Percentiles rank a stretch among this genome's conserved stretches.
phyloP scores from a whole-genome alignment of 2,329 filamentous ascomycete species.

The Xylariaceae sp. region DNA sequence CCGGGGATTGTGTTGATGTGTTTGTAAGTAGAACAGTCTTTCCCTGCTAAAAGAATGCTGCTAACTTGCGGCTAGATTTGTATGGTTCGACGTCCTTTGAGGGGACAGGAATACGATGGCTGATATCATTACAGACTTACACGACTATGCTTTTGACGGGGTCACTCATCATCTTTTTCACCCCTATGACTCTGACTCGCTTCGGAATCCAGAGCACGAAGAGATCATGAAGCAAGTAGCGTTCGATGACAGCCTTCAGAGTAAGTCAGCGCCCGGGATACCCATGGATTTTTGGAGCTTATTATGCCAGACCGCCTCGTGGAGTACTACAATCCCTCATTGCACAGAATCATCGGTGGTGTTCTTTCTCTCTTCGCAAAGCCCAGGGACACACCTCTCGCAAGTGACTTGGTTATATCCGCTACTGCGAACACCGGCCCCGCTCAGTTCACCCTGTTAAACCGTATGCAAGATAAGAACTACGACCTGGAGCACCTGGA shows the following conservation, averaged over 20 bases:
- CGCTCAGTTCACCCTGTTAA: constrained; percentile 53
- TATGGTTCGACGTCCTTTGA: constrained; percentile 3
- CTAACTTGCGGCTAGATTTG: constrained; percentile 18
- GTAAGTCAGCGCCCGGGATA: constrained; percentile 37
- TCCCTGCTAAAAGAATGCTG: background rate
- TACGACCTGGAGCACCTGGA: constrained; percentile 45
- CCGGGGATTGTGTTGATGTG: constrained; percentile 48
- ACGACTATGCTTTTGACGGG: constrained; percentile 67
- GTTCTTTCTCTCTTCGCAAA: constrained; percentile 45
- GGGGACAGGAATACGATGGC: too few species aligned
- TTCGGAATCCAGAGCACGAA: constrained; percentile 51
- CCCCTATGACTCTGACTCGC: constrained; percentile 58
- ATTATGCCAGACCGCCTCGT: constrained; percentile 51
- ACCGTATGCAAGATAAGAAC: constrained; percentile 51
- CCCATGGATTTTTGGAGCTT: background rate
- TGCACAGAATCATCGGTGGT: constrained; percentile 44
- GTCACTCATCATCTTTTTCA: constrained; percentile 67
- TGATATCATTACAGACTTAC: constrained; percentile 35
- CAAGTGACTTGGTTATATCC: constrained; percentile 54
- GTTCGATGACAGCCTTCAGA: constrained; percentile 63
- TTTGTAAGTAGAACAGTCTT: constrained; percentile 44
- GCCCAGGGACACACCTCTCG: constrained; percentile 53
- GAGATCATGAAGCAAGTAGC: constrained; percentile 66
- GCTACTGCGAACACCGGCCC: constrained; percentile 42
- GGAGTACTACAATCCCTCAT: constrained; percentile 49